These are phyloP conservation scores for Grifola frondosa DNA, from an alignment of 1,284 basidiomycete species.

Conservation along the genomic window DNA sequence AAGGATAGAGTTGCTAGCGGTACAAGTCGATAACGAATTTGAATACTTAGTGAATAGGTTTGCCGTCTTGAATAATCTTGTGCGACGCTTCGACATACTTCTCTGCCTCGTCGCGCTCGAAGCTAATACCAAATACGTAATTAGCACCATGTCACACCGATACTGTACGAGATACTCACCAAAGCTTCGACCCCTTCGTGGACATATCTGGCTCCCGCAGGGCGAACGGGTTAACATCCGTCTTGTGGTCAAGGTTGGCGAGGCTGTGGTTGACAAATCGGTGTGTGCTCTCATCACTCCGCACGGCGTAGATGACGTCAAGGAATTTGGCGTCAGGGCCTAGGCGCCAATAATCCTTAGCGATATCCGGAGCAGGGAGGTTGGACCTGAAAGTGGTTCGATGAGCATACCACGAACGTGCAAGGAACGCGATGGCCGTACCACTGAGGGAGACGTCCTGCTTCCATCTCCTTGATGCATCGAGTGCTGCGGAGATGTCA, in stretches of 20 bases:
- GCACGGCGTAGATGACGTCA: slow-evolving; percentile 88
- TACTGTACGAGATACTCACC: slow-evolving; percentile 54
- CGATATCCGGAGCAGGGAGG: slow-evolving; percentile 81
- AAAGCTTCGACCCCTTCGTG: slow-evolving; percentile 72
- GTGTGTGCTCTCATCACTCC: slow-evolving; percentile 92
- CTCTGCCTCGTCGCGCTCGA: slow-evolving; percentile 74
- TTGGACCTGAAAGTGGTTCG: slow-evolving; percentile 40
- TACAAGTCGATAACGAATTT: no score
- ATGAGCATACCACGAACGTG: slow-evolving; percentile 1
- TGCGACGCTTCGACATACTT: slow-evolving; percentile 48
- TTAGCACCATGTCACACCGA: no score
- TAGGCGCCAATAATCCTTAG: slow-evolving; percentile 94
- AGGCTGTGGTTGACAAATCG: slow-evolving; percentile 92
- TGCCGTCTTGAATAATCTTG: slow-evolving; percentile 14
- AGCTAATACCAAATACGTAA: no score
- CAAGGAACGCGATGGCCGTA: slow-evolving; percentile 23
- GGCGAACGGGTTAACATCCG: slow-evolving; percentile 91
- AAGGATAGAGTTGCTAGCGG: no score
- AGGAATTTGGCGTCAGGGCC: slow-evolving; percentile 70
- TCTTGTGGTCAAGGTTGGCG: slow-evolving; percentile 74
- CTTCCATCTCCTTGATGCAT: slow-evolving; percentile 82
- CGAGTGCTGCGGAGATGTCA: slow-evolving; percentile 53
- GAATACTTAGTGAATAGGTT: background rate
- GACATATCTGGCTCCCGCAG: slow-evolving; percentile 86
- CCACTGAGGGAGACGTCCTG: slow-evolving; percentile 90